Evolutionary conservation across 2,329 filamentous ascomycete genomes (phyloP).

Genomic region (Tolypocladium nubicola): DNA sequence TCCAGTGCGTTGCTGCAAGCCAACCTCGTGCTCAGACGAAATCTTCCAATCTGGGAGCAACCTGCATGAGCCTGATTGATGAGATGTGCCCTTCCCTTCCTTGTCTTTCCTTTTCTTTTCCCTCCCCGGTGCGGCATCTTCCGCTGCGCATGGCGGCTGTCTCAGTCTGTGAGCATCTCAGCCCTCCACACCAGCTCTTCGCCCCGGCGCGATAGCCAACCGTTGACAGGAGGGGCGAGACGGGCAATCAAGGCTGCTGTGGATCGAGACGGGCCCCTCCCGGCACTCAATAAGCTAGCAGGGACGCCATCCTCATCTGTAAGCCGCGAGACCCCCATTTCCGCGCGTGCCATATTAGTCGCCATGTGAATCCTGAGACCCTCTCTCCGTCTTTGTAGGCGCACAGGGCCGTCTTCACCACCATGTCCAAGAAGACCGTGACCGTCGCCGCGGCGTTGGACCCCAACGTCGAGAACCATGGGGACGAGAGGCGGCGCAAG

Average conservation of each 20-base stretch:
- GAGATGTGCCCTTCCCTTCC: neutral
- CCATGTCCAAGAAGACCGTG: slow-evolving; percentile 1
- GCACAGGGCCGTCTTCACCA: neutral
- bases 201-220: neutral
- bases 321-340: neutral
- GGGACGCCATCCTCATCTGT: neutral
- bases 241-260: neutral
- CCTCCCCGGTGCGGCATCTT: neutral
- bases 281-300: neutral
- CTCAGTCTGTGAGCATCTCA: neutral
- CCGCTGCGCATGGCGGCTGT: neutral
- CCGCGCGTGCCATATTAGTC: neutral
- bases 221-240: neutral
- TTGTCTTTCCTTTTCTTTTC: neutral
- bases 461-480: slow-evolving; percentile 2
- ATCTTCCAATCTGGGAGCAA: neutral
- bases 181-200: neutral
- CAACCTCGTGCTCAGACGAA: too few species aligned
- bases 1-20: too few species aligned
- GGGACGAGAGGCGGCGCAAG: slow-evolving; percentile 6
- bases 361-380: neutral
- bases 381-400: neutral
- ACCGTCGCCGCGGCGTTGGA: slow-evolving; percentile 3
- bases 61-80: neutral
- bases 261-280: neutral